These are phyloP conservation scores for Nicotiana obtusifolia DNA, from an alignment of 257 asterid species.

Conservation along the genomic window DNA sequence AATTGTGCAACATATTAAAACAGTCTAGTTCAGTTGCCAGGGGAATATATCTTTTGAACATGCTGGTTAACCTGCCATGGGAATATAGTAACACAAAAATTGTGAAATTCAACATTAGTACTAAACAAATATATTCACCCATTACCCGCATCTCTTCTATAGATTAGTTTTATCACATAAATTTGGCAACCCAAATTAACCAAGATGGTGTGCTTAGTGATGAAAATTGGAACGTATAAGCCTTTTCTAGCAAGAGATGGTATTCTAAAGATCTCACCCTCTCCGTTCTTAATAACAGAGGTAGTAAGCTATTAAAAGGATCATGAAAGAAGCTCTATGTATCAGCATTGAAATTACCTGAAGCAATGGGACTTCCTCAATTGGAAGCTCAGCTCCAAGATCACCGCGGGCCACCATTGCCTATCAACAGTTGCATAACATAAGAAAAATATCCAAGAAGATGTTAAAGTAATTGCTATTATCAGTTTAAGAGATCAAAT, in stretches of 20 bases:
- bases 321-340: not conserved
- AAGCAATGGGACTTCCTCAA: slow-evolving; percentile 95
- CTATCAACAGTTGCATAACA: slow-evolving; percentile 37
- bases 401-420: slow-evolving; percentile 99
- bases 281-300: not conserved
- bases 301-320: not conserved
- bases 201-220: not conserved
- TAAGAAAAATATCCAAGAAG: not conserved
- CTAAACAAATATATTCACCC: not conserved
- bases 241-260: not conserved
- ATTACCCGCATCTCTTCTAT: not conserved
- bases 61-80: not conserved
- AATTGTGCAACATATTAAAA: not conserved
- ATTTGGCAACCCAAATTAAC: not conserved
- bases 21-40: not conserved
- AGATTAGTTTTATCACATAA: not conserved
- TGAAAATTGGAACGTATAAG: not conserved
- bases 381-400: slow-evolving; percentile 98
- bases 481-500: not conserved
- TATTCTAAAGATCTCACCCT: not conserved
- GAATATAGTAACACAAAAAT: not conserved
- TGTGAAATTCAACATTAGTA: not conserved
- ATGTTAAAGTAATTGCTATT: not conserved
- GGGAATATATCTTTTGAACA: not conserved
- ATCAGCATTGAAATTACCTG: slow-evolving; percentile 51